Evolutionary conservation across 257 asterid species (phyloP).

Genomic region (Solanum bulbocastanum): DNA sequence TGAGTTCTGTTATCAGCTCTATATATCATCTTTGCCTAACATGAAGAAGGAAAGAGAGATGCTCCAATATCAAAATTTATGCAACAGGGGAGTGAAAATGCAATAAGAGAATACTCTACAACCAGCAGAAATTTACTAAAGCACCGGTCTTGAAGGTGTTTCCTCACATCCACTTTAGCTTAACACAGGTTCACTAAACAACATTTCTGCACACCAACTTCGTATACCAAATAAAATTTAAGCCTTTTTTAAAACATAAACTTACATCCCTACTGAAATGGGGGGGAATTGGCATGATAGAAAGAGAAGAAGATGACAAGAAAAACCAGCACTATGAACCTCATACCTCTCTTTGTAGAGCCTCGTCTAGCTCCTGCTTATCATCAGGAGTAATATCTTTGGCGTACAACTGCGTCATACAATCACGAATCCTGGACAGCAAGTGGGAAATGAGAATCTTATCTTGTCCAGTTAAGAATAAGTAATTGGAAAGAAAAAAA

Average conservation of each 20-base stretch:
- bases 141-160: background rate
- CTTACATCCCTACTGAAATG: background rate
- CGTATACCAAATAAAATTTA: background rate
- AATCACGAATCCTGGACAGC: slow-evolving; percentile 56
- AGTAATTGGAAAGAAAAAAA: background rate
- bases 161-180: background rate
- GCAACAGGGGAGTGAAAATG: background rate
- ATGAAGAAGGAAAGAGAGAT: background rate
- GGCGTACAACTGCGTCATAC: slow-evolving; percentile 71
- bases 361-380: slow-evolving; percentile 94
- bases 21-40: background rate
- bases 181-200: background rate
- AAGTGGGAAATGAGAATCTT: background rate
- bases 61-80: background rate
- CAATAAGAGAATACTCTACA: background rate
- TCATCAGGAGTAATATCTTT: slow-evolving; percentile 90
- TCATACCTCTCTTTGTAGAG: slow-evolving; percentile 85
- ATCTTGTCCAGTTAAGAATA: background rate
- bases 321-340: background rate
- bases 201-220: background rate
- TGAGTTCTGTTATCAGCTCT: background rate
- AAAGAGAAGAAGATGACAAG: background rate
- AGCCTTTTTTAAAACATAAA: background rate
- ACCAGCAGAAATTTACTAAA: background rate
- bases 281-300: background rate